Conservation (phyloP, 805 yeast species). For the Saturnispora saitoi region DNA sequence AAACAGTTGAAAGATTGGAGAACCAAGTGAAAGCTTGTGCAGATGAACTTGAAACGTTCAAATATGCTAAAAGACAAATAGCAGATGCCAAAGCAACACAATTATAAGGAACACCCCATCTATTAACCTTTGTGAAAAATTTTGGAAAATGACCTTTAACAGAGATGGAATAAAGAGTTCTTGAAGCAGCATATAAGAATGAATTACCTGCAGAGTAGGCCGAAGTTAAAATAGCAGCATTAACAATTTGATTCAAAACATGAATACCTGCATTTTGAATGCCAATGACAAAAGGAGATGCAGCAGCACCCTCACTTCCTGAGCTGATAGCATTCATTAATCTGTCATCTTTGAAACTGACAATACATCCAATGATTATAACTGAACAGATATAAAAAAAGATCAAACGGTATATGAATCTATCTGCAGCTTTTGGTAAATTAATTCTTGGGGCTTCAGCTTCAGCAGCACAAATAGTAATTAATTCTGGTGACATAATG, state of each 20-base stretch:
- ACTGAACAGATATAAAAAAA: constrained; percentile 27
- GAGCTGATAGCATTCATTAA: constrained; percentile 38
- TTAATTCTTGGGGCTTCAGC: constrained; percentile 26
- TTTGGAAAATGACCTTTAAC: constrained; percentile 68
- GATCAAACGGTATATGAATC: constrained; percentile 27
- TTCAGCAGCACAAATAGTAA: constrained; percentile 28
- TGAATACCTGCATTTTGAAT: constrained; percentile 58
- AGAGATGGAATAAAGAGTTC: constrained; percentile 69
- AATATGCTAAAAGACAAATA: constrained; percentile 50
- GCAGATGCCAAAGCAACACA: constrained; percentile 44
- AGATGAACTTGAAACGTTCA: constrained; percentile 54
- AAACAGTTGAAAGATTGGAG: constrained; percentile 54
- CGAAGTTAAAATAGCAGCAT: constrained; percentile 53
- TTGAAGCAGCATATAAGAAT: constrained; percentile 61
- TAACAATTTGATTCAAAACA: constrained; percentile 68
- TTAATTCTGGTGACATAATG: constrained; percentile 32
- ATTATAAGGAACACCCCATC: constrained; percentile 58
- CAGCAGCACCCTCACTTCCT: constrained; percentile 54
- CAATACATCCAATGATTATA: constrained; percentile 43
- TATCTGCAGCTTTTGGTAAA: constrained; percentile 27
- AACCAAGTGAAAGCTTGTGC: constrained; percentile 60
- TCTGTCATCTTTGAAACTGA: constrained; percentile 32
- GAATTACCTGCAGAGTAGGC: constrained; percentile 67
- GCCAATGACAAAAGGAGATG: constrained; percentile 84
- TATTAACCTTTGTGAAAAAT: constrained; percentile 52